phyloP scores from a whole-genome alignment of 768 basidiomycete species.

The Mycena sanguinolenta region DNA sequence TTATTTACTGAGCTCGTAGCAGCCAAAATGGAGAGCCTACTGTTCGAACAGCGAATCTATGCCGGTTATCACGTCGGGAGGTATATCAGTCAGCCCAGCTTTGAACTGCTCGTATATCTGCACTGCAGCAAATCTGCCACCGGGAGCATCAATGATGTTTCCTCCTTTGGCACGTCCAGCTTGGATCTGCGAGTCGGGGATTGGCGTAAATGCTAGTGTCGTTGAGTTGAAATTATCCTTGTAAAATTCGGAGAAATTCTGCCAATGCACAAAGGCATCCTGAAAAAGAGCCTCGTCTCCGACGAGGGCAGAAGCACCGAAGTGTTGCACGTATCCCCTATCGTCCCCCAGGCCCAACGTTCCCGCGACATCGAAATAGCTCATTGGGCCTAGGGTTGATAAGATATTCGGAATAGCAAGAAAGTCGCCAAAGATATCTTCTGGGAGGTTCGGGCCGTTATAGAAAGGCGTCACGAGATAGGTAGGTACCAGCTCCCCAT shows the following conservation, averaged over 20 bases:
- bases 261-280: slow-evolving; percentile 50
- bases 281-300: slow-evolving; percentile 46
- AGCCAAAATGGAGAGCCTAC: slow-evolving; percentile 41
- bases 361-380: slow-evolving; percentile 52
- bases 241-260: slow-evolving; percentile 44
- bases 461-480: slow-evolving; percentile 52
- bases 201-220: slow-evolving; percentile 54
- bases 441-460: slow-evolving; percentile 50
- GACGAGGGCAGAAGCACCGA: slow-evolving; percentile 53
- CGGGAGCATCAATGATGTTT: slow-evolving; percentile 54
- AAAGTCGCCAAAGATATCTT: slow-evolving; percentile 53
- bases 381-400: slow-evolving; percentile 46
- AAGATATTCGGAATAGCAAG: slow-evolving; percentile 51
- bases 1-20: background rate
- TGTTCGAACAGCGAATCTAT: slow-evolving; percentile 45
- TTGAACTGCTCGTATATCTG: slow-evolving; percentile 49
- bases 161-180: slow-evolving; percentile 51
- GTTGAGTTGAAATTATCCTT: slow-evolving; percentile 42
- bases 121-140: slow-evolving; percentile 50
- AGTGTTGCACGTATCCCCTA: slow-evolving; percentile 52
- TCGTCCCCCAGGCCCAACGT: slow-evolving; percentile 46
- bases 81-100: slow-evolving; percentile 32
- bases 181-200: slow-evolving; percentile 50
- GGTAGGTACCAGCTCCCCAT: slow-evolving; percentile 39
- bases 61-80: slow-evolving; percentile 42